phyloP scores from a whole-genome alignment of 148 eudicot species.

The Chenopodium quinoa region DNA sequence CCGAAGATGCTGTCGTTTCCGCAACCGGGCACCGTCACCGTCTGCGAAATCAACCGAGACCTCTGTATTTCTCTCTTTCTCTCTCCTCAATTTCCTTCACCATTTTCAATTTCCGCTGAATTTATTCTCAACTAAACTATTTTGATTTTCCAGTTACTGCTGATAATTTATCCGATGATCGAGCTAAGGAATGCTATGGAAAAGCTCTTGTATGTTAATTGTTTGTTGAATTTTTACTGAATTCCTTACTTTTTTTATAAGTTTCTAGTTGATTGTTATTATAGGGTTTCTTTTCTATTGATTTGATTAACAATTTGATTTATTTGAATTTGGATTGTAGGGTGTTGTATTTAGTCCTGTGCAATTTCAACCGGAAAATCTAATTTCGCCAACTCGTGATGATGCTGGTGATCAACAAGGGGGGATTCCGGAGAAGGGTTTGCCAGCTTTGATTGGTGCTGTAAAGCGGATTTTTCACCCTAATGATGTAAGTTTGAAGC shows the following conservation, averaged over 20 bases:
- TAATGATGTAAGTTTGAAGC: constrained; percentile 50
- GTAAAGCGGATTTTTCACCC: constrained; percentile 56
- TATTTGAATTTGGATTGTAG: constrained; percentile 28
- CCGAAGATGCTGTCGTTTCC: constrained; percentile 81
- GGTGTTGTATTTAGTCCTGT: constrained; percentile 76
- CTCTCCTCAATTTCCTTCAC: constrained; percentile 1
- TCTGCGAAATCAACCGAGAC: constrained; percentile 90
- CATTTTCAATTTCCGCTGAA: not conserved
- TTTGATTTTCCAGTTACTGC: constrained; percentile 60
- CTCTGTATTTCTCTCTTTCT: constrained; percentile 44
- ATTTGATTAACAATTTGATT: not conserved
- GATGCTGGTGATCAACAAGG: constrained; percentile 31
- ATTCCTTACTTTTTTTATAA: not conserved
- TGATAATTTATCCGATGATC: constrained; percentile 62
- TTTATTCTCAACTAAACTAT: not conserved
- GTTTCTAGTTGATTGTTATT: not conserved
- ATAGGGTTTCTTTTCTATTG: not conserved
- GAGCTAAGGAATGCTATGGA: constrained; percentile 64
- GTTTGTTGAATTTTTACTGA: not conserved
- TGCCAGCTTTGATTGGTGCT: constrained; percentile 38
- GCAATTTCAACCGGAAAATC: constrained; percentile 48
- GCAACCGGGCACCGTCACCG: constrained; percentile 69
- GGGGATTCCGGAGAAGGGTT: constrained; percentile 34
- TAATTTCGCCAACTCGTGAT: constrained; percentile 18
- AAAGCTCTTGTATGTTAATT: constrained; percentile 52